Evolutionary conservation across 2,329 filamentous ascomycete species (phyloP).

Genomic region (Trichoderma semiorbis): DNA sequence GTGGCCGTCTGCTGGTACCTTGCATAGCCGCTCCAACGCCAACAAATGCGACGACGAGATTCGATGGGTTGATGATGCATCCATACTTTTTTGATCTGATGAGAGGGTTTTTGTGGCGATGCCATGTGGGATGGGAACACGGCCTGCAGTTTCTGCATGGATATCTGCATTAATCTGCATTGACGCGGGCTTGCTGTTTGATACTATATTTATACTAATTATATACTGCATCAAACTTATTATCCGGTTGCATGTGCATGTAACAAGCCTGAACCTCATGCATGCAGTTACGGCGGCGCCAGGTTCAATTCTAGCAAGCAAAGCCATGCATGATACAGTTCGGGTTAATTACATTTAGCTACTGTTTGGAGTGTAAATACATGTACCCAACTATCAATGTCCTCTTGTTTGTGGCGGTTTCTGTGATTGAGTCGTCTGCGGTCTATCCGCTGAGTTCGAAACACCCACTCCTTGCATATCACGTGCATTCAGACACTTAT

Average conservation of each 20-base stretch:
- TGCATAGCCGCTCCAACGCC: conserved; percentile 14
- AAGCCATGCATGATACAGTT: neutral
- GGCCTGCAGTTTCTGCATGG: neutral
- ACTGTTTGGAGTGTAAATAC: neutral
- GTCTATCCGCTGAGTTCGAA: neutral
- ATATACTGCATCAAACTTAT: neutral
- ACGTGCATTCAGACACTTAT: neutral
- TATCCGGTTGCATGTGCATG: neutral
- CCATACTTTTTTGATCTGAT: neutral
- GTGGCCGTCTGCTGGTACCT: conserved; percentile 1
- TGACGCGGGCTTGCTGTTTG: neutral
- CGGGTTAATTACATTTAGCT: neutral
- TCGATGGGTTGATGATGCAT: neutral
- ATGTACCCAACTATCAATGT: neutral
- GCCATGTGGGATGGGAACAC: neutral
- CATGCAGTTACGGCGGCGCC: neutral
- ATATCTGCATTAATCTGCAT: neutral
- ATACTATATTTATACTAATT: neutral
- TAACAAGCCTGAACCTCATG: neutral
- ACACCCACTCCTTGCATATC: neutral
- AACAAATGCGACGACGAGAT: neutral
- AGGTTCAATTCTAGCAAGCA: too few relatives aligned
- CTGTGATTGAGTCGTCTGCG: neutral
- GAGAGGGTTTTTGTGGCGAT: neutral
- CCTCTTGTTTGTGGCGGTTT: neutral